Conservation (phyloP, 768 basidiomycete genomes). For the Boletus speciosus region DNA sequence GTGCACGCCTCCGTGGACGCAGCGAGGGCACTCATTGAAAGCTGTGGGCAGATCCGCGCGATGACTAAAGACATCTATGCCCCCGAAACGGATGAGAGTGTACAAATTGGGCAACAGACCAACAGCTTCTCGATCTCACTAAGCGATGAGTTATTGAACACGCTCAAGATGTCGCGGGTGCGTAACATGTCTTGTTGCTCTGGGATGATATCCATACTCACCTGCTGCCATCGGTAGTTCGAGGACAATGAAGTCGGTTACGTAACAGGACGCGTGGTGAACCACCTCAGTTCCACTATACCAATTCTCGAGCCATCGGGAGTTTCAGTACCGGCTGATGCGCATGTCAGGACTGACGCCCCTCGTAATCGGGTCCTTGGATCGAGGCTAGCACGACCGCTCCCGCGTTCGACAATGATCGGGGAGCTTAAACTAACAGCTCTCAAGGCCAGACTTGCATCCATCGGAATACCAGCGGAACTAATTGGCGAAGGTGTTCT, state of each 20-base stretch:
- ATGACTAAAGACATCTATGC: slow-evolving; percentile 93
- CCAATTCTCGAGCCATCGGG: slow-evolving; percentile 78
- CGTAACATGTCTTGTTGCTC: slow-evolving; percentile 26
- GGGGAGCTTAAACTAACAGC: slow-evolving; percentile 92
- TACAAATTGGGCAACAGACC: slow-evolving; percentile 94
- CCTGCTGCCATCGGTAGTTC: slow-evolving; percentile 51
- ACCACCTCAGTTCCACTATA: slow-evolving; percentile 82
- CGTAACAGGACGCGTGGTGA: slow-evolving; percentile 82
- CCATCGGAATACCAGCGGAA: slow-evolving; percentile 82
- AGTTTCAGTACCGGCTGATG: slow-evolving; percentile 27
- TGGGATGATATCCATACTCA: slow-evolving; percentile 2
- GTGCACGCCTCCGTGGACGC: slow-evolving; percentile 73
- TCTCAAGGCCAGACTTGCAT: slow-evolving; percentile 75
- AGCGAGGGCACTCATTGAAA: slow-evolving; percentile 70
- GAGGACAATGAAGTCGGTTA: slow-evolving; percentile 97
- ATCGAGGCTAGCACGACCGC: slow-evolving; percentile 57
- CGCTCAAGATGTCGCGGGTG: slow-evolving; percentile 84
- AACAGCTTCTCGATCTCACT: slow-evolving; percentile 93
- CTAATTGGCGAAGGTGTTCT: slow-evolving; percentile 97
- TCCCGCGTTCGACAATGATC: slow-evolving; percentile 93
- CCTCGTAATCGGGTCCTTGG: slow-evolving; percentile 50
- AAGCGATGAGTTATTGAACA: slow-evolving; percentile 79
- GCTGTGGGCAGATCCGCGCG: slow-evolving; percentile 76
- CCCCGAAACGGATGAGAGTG: slow-evolving; percentile 67
- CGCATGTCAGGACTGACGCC: slow-evolving; percentile 20